Conservation (phyloP, 768 basidiomycete species). For the Leccinum ochraceum region DNA sequence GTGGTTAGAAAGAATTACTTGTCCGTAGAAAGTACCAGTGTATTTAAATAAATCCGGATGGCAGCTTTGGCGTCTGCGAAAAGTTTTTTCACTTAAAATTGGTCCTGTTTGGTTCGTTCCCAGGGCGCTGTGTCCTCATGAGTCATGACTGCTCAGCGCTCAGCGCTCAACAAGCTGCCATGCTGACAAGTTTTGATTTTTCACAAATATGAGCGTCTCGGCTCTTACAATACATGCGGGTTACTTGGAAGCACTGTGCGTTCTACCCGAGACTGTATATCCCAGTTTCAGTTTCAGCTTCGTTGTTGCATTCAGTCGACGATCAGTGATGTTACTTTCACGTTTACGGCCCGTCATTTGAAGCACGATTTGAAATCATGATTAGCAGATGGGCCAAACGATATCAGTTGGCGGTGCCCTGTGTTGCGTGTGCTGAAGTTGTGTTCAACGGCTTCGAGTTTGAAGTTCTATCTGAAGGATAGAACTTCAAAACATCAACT, state of each 20-base stretch:
- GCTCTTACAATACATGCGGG: not conserved
- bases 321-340: not conserved
- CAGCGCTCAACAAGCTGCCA: not conserved
- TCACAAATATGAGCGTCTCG: not conserved
- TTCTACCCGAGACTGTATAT: not conserved
- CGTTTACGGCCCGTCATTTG: not conserved
- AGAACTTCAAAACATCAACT: not conserved
- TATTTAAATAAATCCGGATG: conserved; percentile 12
- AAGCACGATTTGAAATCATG: not conserved
- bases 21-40: not conserved
- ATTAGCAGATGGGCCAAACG: too few species aligned
- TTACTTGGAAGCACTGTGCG: not conserved
- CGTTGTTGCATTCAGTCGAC: not conserved
- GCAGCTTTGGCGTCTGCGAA: not conserved
- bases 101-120: conserved; percentile 22
- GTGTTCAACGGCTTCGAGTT: not conserved
- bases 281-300: not conserved
- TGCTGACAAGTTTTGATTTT: not conserved
- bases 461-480: not conserved
- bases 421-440: not conserved
- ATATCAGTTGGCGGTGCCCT: not conserved
- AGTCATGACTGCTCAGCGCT: too few species aligned
- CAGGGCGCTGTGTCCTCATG: too few species aligned
- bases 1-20: not conserved
- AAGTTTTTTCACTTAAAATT: conserved; percentile 23